Base-by-base conservation (phyloP, 2,329 filamentous ascomycete genomes). In the Colletotrichum camelliae region DNA sequence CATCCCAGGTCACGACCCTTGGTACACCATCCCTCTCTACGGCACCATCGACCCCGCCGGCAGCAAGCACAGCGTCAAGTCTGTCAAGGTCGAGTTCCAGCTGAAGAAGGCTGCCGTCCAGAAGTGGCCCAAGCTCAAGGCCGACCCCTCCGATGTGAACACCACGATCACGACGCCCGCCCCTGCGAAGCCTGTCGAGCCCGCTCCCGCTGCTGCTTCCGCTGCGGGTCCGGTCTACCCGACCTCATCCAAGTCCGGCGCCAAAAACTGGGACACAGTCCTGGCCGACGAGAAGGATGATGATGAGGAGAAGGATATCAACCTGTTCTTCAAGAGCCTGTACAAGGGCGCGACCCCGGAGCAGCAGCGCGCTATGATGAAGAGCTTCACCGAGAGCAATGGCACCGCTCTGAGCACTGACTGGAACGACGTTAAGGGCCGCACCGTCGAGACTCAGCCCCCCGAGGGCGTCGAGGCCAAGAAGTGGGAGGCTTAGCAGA, bases 351-450 rank as follows among this genome's bases (percentile, higher is more conserved):
- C 95, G 0, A 92, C 94, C 65, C 91, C 93, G 0, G 96, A 99
- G 80, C 95, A 95, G 74, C 92, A 93, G 82, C 92, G 96, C 3
- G 97, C 97, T 10, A 99, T 99, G 97, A 95, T 97, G 92, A 99
- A 99, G 91, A 98, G 95, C 82, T 98, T 95, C 81, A 89, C 92
- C 16, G 96, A 99, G 88, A 98, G 96, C 84, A 97, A 97, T 79
- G 97, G 97, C 6, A 99, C 97, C 0, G 91, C 94, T 4, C 87
- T 99, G 66, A 98, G 95, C 84, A 99, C 97, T 0, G 95, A 96
- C 83, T 99, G 97, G 97, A 85, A 87, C 12, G 94, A 98, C 77
- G 96, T 98, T 24, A 91, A 91, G 67, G 90, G 89, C 77, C 92
- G 91, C 21, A 93, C 86, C 29, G 94, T 98, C 31, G 91, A 95